Evolutionary conservation across 2,329 filamentous ascomycete genomes (phyloP), one percentile per base, ranked within the genome.

Genomic region (Volutella citrinella): DNA sequence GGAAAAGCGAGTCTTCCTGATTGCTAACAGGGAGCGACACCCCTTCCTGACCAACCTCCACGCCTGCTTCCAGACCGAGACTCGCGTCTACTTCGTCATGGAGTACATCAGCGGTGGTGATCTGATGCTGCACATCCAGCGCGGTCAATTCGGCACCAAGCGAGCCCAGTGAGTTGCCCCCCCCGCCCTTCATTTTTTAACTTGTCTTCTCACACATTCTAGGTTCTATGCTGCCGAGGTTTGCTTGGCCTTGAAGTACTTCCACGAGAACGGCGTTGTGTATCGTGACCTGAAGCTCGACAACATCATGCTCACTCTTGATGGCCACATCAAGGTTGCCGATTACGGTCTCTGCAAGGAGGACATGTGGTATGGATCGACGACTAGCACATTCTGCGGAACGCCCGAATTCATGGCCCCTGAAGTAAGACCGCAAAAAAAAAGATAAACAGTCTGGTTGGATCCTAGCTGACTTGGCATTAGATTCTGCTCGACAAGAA

Each of bases 391-490:
- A 7, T 98, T 98, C 71, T 98, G 93, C 60, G 93, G 93, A 63
- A 98, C 93, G n/a, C 93, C 93, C 12, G 93, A 98, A 60, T 98
- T 98, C 50, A 98, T 98, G 93, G 93, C 93, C 8, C 93, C 93
- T 8, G 93, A 98, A 74, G 88, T 94, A 73, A 55, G 70, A 30
- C 13, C n/a, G n/a, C n/a, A n/a, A n/a, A n/a, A n/a, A n/a, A n/a
- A 10, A 7, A 14, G 19, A 6, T 14, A 1, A 15, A 10, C 13
- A 10, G 9, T 24, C 10, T 27, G 25, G 13, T 4, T 18, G 2
- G 2, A 6, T 16, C n/a, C 15, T 50, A 37, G 22, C 64, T 71
- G 48, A 68, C 43, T 13, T 19, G 7, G 5, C 16, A 11, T 6
- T 23, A 94, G 84, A 98, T 98, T 65, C 70, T 98, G 21, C 74